phyloP scores from a whole-genome alignment of 148 eudicot species.

The Rheum nobile region DNA sequence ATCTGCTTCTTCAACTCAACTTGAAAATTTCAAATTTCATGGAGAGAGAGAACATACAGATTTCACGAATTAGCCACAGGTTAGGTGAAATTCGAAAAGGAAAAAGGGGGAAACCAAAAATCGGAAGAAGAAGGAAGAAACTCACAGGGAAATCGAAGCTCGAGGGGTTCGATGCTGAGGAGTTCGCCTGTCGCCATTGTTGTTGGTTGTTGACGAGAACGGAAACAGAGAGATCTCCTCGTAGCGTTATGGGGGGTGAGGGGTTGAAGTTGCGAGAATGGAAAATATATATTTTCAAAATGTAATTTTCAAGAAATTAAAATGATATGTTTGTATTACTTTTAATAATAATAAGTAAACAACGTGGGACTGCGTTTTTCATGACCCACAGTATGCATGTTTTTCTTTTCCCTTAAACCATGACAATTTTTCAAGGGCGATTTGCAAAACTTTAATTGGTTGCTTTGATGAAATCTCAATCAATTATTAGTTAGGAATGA shows the following conservation, averaged over 20 bases:
- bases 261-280: conserved; percentile 2
- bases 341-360: neutral
- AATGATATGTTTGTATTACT: neutral
- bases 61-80: neutral
- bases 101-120: neutral
- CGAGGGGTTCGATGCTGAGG: conserved; percentile 26
- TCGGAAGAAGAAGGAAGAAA: neutral
- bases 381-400: neutral
- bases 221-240: conserved; percentile 9
- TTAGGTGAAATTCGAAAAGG: neutral
- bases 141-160: conserved; percentile 33
- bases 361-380: conserved; percentile 1
- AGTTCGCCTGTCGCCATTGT: conserved; percentile 20
- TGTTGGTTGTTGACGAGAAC: conserved; percentile 6
- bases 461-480: too few species aligned
- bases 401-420: too few species aligned
- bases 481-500: too few species aligned
- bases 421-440: too few species aligned
- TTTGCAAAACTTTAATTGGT: too few species aligned
- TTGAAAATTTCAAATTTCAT: conserved; percentile 7
- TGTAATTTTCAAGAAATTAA: neutral
- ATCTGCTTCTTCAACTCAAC: conserved; percentile 49
- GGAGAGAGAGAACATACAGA: neutral
- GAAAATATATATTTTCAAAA: neutral
- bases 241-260: neutral